These are phyloP conservation scores for Westerdykella ornata DNA, from an alignment of 2,329 filamentous ascomycete genomes.

Conservation along the genomic window DNA sequence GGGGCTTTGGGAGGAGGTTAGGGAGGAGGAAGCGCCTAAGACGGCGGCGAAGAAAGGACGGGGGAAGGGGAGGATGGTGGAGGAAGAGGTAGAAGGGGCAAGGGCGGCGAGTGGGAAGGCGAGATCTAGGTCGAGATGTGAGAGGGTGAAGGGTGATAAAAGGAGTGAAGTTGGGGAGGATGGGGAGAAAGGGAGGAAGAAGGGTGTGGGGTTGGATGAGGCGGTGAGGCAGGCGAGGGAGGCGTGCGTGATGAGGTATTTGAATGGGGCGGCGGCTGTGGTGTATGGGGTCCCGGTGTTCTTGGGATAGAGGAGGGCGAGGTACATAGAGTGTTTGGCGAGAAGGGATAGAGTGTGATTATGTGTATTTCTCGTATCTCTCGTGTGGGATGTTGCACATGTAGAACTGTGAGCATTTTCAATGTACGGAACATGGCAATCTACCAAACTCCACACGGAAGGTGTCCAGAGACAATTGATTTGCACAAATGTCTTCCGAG, in stretches of 20 bases:
- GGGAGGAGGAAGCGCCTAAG: constrained; percentile 14
- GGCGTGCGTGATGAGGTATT: constrained; percentile 79
- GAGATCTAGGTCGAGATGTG: constrained; percentile 4
- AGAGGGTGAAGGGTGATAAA: constrained; percentile 23
- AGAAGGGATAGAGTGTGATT: too few species aligned
- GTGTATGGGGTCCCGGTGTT: constrained; percentile 95
- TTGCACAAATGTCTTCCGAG: too few species aligned
- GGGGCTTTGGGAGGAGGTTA: constrained; percentile 59
- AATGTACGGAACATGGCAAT: too few species aligned
- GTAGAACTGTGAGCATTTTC: too few species aligned
- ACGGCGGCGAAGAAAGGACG: constrained; percentile 26
- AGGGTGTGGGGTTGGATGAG: constrained; percentile 56
- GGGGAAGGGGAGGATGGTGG: constrained; percentile 24
- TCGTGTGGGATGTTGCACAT: too few species aligned
- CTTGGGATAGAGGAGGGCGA: constrained; percentile 39
- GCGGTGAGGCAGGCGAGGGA: constrained; percentile 69
- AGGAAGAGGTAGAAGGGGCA: constrained; percentile 23
- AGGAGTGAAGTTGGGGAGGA: constrained; percentile 17
- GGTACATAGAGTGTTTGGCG: constrained; percentile 1
- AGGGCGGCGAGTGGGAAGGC: constrained; percentile 11
- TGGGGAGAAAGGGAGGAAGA: constrained; percentile 22
- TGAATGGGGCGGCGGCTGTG: constrained; percentile 89
- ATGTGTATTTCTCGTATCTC: too few species aligned
- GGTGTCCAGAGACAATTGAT: too few species aligned
- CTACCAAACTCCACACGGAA: too few species aligned